These are phyloP conservation scores for Colletotrichum truncatum DNA, from an alignment of 2,329 filamentous ascomycete genomes.

Conservation along the genomic window DNA sequence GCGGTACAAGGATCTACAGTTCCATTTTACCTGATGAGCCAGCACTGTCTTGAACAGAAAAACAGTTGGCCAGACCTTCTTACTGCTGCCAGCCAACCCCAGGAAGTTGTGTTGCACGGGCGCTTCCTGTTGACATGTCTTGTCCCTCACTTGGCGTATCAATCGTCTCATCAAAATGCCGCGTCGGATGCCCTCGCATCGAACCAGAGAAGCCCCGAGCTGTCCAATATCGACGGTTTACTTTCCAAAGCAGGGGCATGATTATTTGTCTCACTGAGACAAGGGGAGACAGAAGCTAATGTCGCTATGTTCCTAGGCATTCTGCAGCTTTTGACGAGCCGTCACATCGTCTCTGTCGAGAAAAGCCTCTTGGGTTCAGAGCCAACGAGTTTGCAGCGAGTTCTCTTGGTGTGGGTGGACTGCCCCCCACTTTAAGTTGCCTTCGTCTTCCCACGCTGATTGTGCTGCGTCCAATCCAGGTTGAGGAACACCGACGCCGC, in stretches of 20 bases:
- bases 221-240: not conserved
- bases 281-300: not conserved
- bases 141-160: not conserved
- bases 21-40: not conserved
- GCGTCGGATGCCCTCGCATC: not conserved
- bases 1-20: not conserved
- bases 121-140: not conserved
- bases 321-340: not conserved
- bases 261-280: not conserved
- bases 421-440: constrained; percentile 10
- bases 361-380: constrained; percentile 14
- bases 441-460: not conserved
- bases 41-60: not conserved
- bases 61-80: no score
- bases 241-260: not conserved
- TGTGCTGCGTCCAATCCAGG: not conserved
- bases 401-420: not conserved
- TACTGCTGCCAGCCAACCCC: no score
- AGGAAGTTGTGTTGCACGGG: no score
- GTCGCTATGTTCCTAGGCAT: not conserved
- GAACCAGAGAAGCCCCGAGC: not conserved
- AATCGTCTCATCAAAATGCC: constrained; percentile 6
- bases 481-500: not conserved
- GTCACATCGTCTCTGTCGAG: not conserved
- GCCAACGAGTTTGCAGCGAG: not conserved